Evolutionary conservation across 75 land plant species (phyloP).

Genomic region (Picea glauca): DNA sequence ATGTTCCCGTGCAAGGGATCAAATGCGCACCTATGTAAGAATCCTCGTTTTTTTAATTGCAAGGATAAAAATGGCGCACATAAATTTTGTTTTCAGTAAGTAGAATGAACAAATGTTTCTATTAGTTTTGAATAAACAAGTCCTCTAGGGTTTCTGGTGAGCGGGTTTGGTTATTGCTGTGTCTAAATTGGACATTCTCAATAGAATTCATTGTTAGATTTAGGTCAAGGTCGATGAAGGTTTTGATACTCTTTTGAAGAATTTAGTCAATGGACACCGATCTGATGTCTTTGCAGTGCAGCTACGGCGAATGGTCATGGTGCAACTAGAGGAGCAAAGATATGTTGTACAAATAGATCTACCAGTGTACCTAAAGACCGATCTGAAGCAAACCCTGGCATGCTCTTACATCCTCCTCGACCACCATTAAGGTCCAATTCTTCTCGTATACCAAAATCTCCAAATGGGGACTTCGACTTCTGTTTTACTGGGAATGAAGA

Average conservation of each 20-base stretch:
- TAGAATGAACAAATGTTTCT: too few relatives aligned
- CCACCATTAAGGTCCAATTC: neutral
- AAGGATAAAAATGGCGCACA: neutral
- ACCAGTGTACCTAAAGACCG: conserved; percentile 10
- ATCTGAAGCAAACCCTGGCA: neutral
- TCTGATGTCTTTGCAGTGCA: conserved; percentile 4
- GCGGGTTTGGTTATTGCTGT: too few relatives aligned
- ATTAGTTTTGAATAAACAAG: too few relatives aligned
- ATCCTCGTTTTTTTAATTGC: neutral
- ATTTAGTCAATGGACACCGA: neutral
- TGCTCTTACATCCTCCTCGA: neutral
- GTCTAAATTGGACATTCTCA: too few relatives aligned
- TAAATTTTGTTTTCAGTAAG: neutral
- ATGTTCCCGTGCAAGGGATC: neutral
- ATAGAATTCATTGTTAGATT: too few relatives aligned
- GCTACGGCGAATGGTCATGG: neutral
- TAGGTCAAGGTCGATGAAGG: too few relatives aligned
- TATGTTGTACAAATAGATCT: neutral
- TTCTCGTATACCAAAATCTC: neutral
- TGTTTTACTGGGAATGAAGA: conserved; percentile 5
- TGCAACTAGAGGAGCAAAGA: conserved; percentile 6
- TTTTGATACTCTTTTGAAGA: neutral
- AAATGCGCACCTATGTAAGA: conserved; percentile 3
- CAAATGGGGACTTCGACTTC: neutral
- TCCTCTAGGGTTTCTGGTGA: too few relatives aligned